Evolutionary conservation across 2,329 filamentous ascomycete species (phyloP).

Genomic region (Ophiocordyceps unilateralis): DNA sequence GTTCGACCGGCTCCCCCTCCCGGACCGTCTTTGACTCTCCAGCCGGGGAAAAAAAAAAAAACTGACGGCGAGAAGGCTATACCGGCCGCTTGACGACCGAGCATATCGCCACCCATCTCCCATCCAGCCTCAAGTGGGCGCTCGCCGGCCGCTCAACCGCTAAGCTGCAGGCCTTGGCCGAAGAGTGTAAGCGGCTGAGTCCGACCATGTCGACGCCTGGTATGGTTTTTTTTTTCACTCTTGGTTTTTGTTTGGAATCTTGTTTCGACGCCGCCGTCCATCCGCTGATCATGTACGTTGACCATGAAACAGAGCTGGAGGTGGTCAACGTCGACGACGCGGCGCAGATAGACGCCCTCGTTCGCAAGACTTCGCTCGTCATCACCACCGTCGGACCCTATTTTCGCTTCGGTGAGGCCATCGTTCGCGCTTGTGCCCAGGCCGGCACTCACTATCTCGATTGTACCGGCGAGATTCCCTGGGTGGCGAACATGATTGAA

Average conservation of each 20-base stretch:
- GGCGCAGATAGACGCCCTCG: slow-evolving; percentile 27
- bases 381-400: slow-evolving; percentile 46
- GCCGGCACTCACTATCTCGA: slow-evolving; percentile 48
- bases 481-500: slow-evolving; percentile 39
- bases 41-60: too few relatives aligned
- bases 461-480: slow-evolving; percentile 42
- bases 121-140: slow-evolving; percentile 73
- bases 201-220: slow-evolving; percentile 54
- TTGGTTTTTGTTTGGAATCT: too few relatives aligned
- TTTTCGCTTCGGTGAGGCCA: slow-evolving; percentile 34
- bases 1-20: background rate
- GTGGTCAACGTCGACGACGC: slow-evolving; percentile 28
- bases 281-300: slow-evolving; percentile 1
- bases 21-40: too few relatives aligned
- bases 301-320: slow-evolving; percentile 28
- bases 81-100: slow-evolving; percentile 65
- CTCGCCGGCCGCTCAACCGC: slow-evolving; percentile 64
- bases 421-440: slow-evolving; percentile 44
- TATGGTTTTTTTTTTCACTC: slow-evolving; percentile 18
- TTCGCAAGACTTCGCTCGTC: slow-evolving; percentile 37
- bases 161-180: slow-evolving; percentile 54
- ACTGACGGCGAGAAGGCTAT: too few relatives aligned
- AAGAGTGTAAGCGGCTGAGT: slow-evolving; percentile 48
- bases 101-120: slow-evolving; percentile 52
- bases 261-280: background rate